A percentile compares a stretch with the other conserved stretches of the same genome.
phyloP scores from a whole-genome alignment of 2,329 filamentous ascomycete species.

The Penicillium sp. region DNA sequence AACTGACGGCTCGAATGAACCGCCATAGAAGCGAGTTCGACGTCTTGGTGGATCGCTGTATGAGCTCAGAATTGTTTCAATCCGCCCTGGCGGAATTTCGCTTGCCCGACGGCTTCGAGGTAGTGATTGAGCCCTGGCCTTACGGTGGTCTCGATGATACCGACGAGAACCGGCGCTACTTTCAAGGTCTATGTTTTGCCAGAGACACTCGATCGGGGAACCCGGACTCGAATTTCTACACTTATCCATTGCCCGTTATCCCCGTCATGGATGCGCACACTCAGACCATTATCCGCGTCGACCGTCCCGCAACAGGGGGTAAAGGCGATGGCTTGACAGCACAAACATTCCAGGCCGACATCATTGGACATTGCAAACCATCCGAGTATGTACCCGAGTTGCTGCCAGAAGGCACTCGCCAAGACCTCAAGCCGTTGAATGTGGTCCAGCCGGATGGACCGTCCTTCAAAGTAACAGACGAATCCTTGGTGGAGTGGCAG shows the following conservation, averaged over 20 bases:
- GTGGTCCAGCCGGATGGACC: slow-evolving; percentile 66
- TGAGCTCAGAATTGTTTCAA: slow-evolving; percentile 49
- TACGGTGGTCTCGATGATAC: slow-evolving; percentile 49
- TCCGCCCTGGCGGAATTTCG: slow-evolving; percentile 47
- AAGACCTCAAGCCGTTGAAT: slow-evolving; percentile 62
- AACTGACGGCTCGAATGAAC: background rate
- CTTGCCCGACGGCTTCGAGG: slow-evolving; percentile 50
- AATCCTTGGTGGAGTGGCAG: slow-evolving; percentile 51
- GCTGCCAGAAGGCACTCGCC: slow-evolving; percentile 39
- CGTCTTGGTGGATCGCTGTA: slow-evolving; percentile 44
- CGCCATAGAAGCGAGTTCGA: slow-evolving; percentile 42
- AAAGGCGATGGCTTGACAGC: slow-evolving; percentile 45
- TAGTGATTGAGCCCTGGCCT: slow-evolving; percentile 53
- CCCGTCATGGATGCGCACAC: slow-evolving; percentile 54
- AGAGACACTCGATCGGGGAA: slow-evolving; percentile 38
- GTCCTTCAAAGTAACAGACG: slow-evolving; percentile 49
- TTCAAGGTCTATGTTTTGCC: slow-evolving; percentile 50
- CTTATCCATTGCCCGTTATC: slow-evolving; percentile 48
- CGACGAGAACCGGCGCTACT: slow-evolving; percentile 46
- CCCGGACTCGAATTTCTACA: slow-evolving; percentile 57
- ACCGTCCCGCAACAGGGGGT: slow-evolving; percentile 50
- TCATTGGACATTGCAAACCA: slow-evolving; percentile 48
- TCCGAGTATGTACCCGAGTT: slow-evolving; percentile 50
- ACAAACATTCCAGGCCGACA: slow-evolving; percentile 39
- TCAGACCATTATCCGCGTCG: slow-evolving; percentile 52